Conservation (phyloP, 176 grass and related monocot genomes). For the Carex cristatella region DNA sequence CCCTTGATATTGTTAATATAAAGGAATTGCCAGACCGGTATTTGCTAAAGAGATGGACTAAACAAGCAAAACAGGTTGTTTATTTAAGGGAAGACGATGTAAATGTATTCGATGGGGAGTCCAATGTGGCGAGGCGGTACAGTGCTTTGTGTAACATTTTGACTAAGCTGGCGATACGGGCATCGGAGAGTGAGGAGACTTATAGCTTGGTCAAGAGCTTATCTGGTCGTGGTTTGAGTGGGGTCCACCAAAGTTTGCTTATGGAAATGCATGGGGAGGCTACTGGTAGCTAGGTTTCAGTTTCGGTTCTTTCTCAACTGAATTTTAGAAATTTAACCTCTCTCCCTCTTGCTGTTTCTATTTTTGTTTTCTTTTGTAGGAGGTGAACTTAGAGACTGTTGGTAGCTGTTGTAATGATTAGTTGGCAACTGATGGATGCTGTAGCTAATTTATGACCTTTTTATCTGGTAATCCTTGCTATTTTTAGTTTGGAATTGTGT, state of each 20-base stretch:
- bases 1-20: constrained; percentile 43
- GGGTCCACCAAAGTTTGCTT: not conserved
- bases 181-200: constrained; percentile 21
- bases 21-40: constrained; percentile 31
- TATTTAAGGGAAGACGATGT: constrained; percentile 8
- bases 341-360: not conserved
- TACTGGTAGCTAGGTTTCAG: constrained; percentile 3
- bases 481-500: not conserved
- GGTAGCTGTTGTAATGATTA: not conserved
- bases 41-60: constrained; percentile 44
- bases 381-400: not conserved
- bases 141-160: constrained; percentile 30
- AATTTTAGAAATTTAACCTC: not conserved
- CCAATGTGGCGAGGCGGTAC: not conserved
- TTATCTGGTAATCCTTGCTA: not conserved
- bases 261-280: not conserved
- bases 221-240: constrained; percentile 16
- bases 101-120: constrained; percentile 21
- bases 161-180: constrained; percentile 20
- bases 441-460: not conserved
- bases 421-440: not conserved
- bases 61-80: constrained; percentile 29
- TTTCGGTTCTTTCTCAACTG: not conserved
- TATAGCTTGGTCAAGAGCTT: constrained; percentile 24
- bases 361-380: not conserved